These are phyloP conservation scores for Talaromyces sp. DNA, from an alignment of 2,329 filamentous ascomycete species.

Conservation along the genomic window DNA sequence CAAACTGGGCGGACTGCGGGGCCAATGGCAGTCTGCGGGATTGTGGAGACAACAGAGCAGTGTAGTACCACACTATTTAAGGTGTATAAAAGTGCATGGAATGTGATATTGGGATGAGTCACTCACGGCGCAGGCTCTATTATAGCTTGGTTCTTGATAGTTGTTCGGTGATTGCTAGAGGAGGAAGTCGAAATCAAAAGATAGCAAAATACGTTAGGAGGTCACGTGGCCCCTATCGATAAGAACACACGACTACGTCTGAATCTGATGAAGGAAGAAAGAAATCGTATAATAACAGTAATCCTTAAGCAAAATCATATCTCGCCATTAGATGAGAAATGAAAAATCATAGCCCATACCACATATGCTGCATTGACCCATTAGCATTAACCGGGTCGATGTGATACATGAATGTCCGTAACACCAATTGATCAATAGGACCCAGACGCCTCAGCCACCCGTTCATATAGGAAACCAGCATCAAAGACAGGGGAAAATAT, in stretches of 20 bases:
- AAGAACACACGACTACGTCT: constrained; percentile 1
- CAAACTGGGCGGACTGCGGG: constrained; percentile 16
- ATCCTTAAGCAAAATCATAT: constrained; percentile 13
- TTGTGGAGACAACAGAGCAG: constrained; percentile 10
- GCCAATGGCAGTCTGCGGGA: constrained; percentile 13
- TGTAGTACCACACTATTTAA: not conserved
- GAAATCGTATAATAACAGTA: constrained; percentile 9
- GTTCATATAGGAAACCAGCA: not conserved
- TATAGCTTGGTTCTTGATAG: constrained; percentile 1
- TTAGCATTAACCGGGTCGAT: constrained; percentile 3
- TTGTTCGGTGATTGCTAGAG: not conserved
- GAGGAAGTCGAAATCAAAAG: not conserved
- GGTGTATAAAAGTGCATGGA: not conserved
- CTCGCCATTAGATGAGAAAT: constrained; percentile 13
- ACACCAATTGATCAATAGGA: constrained; percentile 7
- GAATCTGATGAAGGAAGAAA: not conserved
- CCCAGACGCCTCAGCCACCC: constrained; percentile 3
- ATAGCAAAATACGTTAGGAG: not conserved
- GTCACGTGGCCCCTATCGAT: constrained; percentile 15
- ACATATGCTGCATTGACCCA: constrained; percentile 9
- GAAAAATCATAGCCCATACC: not conserved
- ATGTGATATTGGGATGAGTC: not conserved
- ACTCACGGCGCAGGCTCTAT: constrained; percentile 16
- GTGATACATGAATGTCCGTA: constrained; percentile 9
- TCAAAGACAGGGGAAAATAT: not conserved